phyloP scores from a whole-genome alignment of 176 grass and related monocot species.

The Lolium perenne region DNA sequence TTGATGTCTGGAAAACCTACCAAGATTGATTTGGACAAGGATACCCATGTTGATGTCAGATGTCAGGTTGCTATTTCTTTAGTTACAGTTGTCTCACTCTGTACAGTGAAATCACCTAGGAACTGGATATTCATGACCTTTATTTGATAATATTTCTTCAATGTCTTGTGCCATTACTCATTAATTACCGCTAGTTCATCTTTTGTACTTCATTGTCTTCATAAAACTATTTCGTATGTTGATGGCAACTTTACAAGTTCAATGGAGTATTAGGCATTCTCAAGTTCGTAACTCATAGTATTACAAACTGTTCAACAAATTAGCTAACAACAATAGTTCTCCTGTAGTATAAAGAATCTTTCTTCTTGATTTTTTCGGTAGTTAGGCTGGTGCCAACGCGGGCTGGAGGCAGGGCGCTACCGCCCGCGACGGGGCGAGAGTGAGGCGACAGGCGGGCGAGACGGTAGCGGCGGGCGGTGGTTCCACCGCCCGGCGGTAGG shows the following conservation, averaged over 20 bases:
- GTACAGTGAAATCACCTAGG: background rate
- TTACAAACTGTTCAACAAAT: background rate
- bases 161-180: background rate
- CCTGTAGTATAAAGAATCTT: background rate
- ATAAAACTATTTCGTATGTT: background rate
- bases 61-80: conserved; percentile 73
- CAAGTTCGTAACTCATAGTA: background rate
- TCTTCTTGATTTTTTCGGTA: background rate
- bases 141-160: background rate
- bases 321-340: background rate
- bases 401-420: too few relatives aligned
- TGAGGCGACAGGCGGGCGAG: too few relatives aligned
- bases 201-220: background rate
- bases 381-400: too few relatives aligned
- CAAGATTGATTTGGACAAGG: conserved; percentile 77
- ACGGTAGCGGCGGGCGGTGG: too few relatives aligned
- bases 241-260: background rate
- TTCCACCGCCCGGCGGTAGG: too few relatives aligned
- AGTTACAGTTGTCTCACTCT: background rate
- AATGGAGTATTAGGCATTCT: background rate
- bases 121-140: background rate
- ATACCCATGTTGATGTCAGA: conserved; percentile 85
- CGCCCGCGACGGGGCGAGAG: too few relatives aligned
- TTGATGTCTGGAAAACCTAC: conserved; percentile 97
- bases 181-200: background rate